phyloP scores from a whole-genome alignment of 768 basidiomycete genomes.

The Macrolepiota fuliginosa region DNA sequence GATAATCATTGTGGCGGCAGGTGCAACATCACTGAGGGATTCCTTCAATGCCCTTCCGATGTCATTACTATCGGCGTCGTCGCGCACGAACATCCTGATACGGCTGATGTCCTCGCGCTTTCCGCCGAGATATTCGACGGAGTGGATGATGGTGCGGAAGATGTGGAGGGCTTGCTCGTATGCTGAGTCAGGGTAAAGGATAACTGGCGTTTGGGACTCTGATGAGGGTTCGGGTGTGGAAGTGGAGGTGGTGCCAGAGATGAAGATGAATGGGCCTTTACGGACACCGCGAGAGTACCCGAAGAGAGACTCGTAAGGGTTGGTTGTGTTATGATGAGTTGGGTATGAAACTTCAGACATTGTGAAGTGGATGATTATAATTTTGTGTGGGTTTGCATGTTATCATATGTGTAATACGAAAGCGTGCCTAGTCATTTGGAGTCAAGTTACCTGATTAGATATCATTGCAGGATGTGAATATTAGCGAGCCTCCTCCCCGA shows the following conservation, averaged over 20 bases:
- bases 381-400: too few species aligned
- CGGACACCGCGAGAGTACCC: slow-evolving; percentile 53
- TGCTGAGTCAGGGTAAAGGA: slow-evolving; percentile 43
- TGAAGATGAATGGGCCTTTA: slow-evolving; percentile 49
- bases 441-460: too few species aligned
- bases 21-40: slow-evolving; percentile 36
- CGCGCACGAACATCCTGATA: slow-evolving; percentile 47
- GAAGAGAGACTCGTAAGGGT: slow-evolving; percentile 49
- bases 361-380: slow-evolving; percentile 14
- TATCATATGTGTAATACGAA: neutral
- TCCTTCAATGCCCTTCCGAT: slow-evolving; percentile 42
- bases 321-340: slow-evolving; percentile 30
- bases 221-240: slow-evolving; percentile 3
- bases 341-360: slow-evolving; percentile 4
- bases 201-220: neutral
- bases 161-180: slow-evolving; percentile 41
- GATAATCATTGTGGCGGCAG: slow-evolving; percentile 54
- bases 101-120: slow-evolving; percentile 41
- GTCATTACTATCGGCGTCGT: slow-evolving; percentile 35
- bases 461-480: too few species aligned
- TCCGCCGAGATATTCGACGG: slow-evolving; percentile 43
- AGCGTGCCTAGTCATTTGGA: neutral
- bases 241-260: slow-evolving; percentile 49
- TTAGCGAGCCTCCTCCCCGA: too few species aligned
- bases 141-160: slow-evolving; percentile 42